Evolutionary conservation across 1,284 basidiomycete species (phyloP).

Genomic region (Fomitopsis palustris): DNA sequence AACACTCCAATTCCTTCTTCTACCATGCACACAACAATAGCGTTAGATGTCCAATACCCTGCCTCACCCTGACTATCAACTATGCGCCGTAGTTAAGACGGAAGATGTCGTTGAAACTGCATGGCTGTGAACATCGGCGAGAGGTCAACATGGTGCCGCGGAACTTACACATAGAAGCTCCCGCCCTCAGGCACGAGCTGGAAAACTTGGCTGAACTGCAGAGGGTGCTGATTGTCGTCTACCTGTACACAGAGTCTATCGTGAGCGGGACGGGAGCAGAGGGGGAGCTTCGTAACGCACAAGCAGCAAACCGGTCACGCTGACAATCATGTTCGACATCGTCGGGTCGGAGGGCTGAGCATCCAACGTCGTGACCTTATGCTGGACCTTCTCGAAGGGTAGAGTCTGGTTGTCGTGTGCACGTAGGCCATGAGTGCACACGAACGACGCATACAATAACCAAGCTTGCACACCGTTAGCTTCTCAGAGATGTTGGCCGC

Average conservation of each 20-base stretch:
- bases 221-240: constrained; percentile 74
- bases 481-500: constrained; percentile 70
- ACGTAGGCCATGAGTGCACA: background rate
- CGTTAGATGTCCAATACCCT: background rate
- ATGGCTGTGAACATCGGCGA: constrained; percentile 1
- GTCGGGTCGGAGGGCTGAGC: constrained; percentile 79
- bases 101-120: constrained; percentile 85
- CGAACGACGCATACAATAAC: background rate
- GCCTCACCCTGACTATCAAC: background rate
- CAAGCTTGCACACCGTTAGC: constrained; percentile 54
- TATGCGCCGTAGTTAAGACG: constrained; percentile 66
- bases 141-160: background rate
- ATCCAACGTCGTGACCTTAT: constrained; percentile 84
- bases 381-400: constrained; percentile 80
- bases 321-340: constrained; percentile 73
- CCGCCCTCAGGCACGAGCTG: constrained; percentile 79
- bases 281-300: constrained; percentile 40
- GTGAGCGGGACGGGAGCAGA: background rate
- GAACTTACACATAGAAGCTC: constrained; percentile 82
- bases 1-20: constrained; percentile 9
- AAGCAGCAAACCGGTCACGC: constrained; percentile 83
- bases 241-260: constrained; percentile 43
- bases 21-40: background rate
- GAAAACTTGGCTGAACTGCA: constrained; percentile 91
- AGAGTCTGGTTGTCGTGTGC: constrained; percentile 49